A percentile compares a stretch with the other conserved stretches of the same genome.
phyloP scores from a whole-genome alignment of 179 eudicot genomes.

The Heliamphora pulchella region DNA sequence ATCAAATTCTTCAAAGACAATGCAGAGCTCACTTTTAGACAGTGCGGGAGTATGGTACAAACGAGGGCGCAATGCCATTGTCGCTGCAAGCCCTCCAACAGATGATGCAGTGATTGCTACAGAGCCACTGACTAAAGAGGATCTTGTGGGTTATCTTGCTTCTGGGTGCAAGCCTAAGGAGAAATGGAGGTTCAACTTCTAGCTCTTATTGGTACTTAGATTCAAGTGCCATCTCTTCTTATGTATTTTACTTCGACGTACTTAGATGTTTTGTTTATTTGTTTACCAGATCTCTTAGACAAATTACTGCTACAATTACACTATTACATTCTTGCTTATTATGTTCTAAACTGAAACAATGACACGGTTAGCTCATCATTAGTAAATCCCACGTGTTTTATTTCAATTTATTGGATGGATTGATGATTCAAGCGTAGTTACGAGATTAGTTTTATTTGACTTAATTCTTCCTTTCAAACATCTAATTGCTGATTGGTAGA shows the following conservation, averaged over 20 bases:
- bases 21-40: slow-evolving; percentile 23
- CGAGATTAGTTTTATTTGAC: neutral
- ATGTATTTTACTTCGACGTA: neutral
- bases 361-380: neutral
- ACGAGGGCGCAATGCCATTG: slow-evolving; percentile 38
- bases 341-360: neutral
- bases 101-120: slow-evolving; percentile 67
- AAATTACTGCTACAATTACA: neutral
- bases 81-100: slow-evolving; percentile 94
- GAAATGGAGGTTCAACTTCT: slow-evolving; percentile 74
- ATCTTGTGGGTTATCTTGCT: slow-evolving; percentile 82
- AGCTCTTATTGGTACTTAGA: slow-evolving; percentile 29
- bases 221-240: slow-evolving; percentile 14
- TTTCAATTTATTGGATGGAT: neutral
- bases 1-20: slow-evolving; percentile 28
- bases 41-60: slow-evolving; percentile 21
- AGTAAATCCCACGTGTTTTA: neutral
- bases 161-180: slow-evolving; percentile 98
- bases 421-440: neutral
- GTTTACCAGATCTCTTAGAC: neutral
- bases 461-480: neutral
- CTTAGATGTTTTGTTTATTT: neutral
- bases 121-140: slow-evolving; percentile 85
- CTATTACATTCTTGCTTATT: neutral
- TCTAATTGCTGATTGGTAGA: neutral